Evolutionary conservation across 176 grass and related monocot genomes (phyloP).

Genomic region (Themeda triandra): DNA sequence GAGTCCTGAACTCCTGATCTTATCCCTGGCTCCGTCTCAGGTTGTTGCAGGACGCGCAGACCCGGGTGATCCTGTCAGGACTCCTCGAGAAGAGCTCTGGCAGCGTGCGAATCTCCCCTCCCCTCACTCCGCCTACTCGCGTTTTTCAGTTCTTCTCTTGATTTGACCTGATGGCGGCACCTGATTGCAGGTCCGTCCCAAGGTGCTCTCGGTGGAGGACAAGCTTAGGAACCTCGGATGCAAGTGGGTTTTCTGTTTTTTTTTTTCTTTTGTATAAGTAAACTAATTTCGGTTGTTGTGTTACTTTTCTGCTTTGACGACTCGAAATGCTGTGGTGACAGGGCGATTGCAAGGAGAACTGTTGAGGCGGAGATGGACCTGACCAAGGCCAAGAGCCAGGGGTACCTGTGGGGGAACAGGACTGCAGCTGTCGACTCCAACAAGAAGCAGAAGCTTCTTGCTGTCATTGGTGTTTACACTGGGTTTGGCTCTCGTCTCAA

Average conservation of each 20-base stretch:
- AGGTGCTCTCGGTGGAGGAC: conserved; percentile 78
- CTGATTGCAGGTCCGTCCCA: conserved; percentile 66
- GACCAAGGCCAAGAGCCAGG: conserved; percentile 81
- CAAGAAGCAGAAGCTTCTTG: conserved; percentile 66
- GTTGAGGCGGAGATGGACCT: conserved; percentile 91
- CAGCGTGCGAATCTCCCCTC: conserved; percentile 59
- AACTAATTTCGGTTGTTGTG: background rate
- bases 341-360: conserved; percentile 72
- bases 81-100: conserved; percentile 72
- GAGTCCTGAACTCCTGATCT: background rate
- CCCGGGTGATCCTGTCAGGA: conserved; percentile 64
- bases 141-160: background rate
- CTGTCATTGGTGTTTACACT: conserved; percentile 92
- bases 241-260: conserved; percentile 44
- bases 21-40: conserved; percentile 24
- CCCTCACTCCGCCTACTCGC: background rate
- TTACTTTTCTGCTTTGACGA: background rate
- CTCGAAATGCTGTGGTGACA: conserved; percentile 34
- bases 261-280: too few relatives aligned
- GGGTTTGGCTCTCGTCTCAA: conserved; percentile 89
- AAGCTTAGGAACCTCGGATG: conserved; percentile 90
- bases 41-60: conserved; percentile 95
- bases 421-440: conserved; percentile 32
- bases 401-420: conserved; percentile 62
- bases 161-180: background rate